These are phyloP conservation scores for Didymella segeticola DNA, from an alignment of 2,329 filamentous ascomycete genomes.

Conservation along the genomic window DNA sequence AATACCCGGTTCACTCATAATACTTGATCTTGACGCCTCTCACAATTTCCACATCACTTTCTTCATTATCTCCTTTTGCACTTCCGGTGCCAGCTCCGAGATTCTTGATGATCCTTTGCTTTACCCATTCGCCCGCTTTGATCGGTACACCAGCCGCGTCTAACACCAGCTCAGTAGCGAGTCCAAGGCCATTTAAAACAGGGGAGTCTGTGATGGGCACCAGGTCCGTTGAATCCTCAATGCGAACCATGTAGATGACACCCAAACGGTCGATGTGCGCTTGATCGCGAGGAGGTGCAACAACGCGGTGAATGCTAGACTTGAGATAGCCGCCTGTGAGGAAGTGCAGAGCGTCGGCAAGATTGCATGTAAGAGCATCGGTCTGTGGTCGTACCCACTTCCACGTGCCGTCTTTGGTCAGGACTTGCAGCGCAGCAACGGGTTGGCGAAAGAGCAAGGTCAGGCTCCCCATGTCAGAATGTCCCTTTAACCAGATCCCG, in stretches of 20 bases:
- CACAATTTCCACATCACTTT: no score
- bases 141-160: slow-evolving; percentile 18
- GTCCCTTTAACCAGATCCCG: slow-evolving; percentile 49
- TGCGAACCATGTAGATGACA: slow-evolving; percentile 25
- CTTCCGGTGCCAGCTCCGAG: no score
- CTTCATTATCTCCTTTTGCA: no score
- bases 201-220: slow-evolving; percentile 20
- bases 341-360: slow-evolving; percentile 47
- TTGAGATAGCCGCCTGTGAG: slow-evolving; percentile 53
- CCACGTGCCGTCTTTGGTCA: slow-evolving; percentile 38
- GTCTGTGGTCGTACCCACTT: slow-evolving; percentile 49
- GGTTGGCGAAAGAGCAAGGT: slow-evolving; percentile 65
- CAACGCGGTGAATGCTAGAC: slow-evolving; percentile 57
- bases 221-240: slow-evolving; percentile 18
- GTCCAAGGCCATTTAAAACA: slow-evolving; percentile 20
- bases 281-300: slow-evolving; percentile 57
- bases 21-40: no score
- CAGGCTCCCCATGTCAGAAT: slow-evolving; percentile 63
- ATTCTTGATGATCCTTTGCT: slow-evolving; percentile 19
- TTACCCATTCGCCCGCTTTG: slow-evolving; percentile 26
- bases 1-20: no score
- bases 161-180: slow-evolving; percentile 15
- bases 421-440: slow-evolving; percentile 63
- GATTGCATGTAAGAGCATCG: slow-evolving; percentile 49
- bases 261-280: slow-evolving; percentile 50